Evolutionary conservation across 106 monocot species (phyloP).

Genomic region (Gastrodia elata): DNA sequence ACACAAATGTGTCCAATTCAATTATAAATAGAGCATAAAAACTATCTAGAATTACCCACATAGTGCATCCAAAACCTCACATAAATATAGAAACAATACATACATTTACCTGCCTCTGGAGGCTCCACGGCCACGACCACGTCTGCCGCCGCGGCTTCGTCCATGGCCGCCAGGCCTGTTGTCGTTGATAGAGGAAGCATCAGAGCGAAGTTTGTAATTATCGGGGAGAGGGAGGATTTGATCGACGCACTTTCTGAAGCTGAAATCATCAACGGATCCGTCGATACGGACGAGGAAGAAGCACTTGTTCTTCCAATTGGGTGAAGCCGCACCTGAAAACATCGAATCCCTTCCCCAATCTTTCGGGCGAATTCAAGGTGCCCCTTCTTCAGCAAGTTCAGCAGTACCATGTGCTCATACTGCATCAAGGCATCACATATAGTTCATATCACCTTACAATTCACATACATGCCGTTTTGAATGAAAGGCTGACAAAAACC

Average conservation of each 20-base stretch:
- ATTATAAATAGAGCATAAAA: neutral
- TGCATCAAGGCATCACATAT: no score
- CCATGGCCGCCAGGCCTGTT: conserved; percentile 17
- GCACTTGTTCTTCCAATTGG: conserved; percentile 71
- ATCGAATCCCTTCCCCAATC: conserved; percentile 60
- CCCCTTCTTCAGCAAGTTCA: conserved; percentile 74
- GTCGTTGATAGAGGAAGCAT: conserved; percentile 17
- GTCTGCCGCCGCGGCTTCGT: conserved; percentile 20
- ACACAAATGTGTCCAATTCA: neutral
- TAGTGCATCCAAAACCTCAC: neutral
- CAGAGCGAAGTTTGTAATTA: conserved; percentile 32
- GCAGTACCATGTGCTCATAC: conserved; percentile 76
- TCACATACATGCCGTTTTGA: no score
- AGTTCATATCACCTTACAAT: no score
- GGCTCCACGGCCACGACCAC: conserved; percentile 40
- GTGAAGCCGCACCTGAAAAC: conserved; percentile 78
- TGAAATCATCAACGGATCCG: conserved; percentile 74
- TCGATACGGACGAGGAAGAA: conserved; percentile 65
- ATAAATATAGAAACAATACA: neutral
- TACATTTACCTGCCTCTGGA: conserved; percentile 21
- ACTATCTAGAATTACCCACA: neutral
- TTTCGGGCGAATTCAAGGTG: conserved; percentile 54
- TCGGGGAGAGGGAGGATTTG: conserved; percentile 76
- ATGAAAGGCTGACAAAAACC: no score
- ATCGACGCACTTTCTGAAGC: conserved; percentile 94